A percentile compares a stretch with the other conserved stretches of the same genome.
These are phyloP conservation scores for Gorgonomyces haynaldii DNA, from an alignment of 192 early-diverging fungal genomes.

Conservation along the genomic window DNA sequence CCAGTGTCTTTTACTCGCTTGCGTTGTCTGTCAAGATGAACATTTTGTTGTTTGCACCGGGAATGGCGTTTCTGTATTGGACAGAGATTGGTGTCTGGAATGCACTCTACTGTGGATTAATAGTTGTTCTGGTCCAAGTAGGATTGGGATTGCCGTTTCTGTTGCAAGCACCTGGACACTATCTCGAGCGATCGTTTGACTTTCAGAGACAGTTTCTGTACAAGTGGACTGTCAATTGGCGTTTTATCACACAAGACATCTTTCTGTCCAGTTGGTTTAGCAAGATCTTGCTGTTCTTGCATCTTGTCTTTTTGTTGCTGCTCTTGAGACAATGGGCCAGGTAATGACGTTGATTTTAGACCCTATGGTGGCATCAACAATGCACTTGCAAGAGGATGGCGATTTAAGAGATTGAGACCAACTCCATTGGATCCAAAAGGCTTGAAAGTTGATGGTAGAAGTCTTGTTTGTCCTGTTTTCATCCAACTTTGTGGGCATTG, in stretches of 20 bases:
- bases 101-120: constrained; percentile 33
- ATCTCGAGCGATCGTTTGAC: constrained; percentile 74
- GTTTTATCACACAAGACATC: constrained; percentile 55
- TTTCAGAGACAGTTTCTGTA: constrained; percentile 74
- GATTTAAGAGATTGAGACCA: neutral
- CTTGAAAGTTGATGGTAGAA: constrained; percentile 23
- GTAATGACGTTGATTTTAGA: constrained; percentile 1
- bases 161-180: constrained; percentile 38
- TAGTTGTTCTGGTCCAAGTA: constrained; percentile 22
- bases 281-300: constrained; percentile 40
- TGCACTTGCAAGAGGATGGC: constrained; percentile 4
- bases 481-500: constrained; percentile 79
- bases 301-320: constrained; percentile 45
- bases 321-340: constrained; percentile 31
- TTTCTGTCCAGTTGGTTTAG: constrained; percentile 59
- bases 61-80: constrained; percentile 57
- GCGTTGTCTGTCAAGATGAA: constrained; percentile 91
- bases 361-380: constrained; percentile 9
- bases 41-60: constrained; percentile 81
- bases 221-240: constrained; percentile 96
- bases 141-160: constrained; percentile 57
- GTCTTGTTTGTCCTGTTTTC: constrained; percentile 64
- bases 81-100: constrained; percentile 24
- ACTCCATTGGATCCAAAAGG: neutral
- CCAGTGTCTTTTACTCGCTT: constrained; percentile 11